These are phyloP conservation scores for Arthrobotrys musiformis DNA, from an alignment of 2,329 filamentous ascomycete species.

Conservation along the genomic window DNA sequence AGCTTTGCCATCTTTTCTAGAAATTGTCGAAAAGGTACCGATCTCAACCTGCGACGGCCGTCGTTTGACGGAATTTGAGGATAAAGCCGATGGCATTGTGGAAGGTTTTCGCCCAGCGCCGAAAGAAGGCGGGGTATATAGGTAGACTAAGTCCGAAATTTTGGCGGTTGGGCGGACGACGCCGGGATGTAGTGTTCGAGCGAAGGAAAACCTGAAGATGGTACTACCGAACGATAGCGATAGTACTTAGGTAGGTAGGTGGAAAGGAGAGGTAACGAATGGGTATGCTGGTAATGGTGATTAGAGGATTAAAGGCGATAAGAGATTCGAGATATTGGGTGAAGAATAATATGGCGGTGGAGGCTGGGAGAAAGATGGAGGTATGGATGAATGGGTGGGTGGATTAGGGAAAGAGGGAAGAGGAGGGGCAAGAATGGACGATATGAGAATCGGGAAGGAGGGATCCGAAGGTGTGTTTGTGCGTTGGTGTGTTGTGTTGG, in stretches of 20 bases:
- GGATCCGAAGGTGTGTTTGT: conserved; percentile 11
- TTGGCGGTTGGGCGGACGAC: conserved; percentile 32
- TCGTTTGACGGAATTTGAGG: conserved; percentile 17
- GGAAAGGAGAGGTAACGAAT: conserved; percentile 1
- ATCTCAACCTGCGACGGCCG: conserved; percentile 51
- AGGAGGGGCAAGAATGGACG: conserved; percentile 11
- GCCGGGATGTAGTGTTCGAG: conserved; percentile 9
- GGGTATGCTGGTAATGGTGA: conserved; percentile 17
- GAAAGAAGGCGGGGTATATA: conserved; percentile 55
- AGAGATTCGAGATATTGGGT: not conserved
- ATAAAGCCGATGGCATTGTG: conserved; percentile 45
- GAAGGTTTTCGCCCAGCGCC: conserved; percentile 43
- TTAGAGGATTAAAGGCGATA: conserved; percentile 2
- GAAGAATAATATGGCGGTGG: conserved; percentile 14
- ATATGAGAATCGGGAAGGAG: conserved; percentile 24
- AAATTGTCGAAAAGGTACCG: conserved; percentile 53
- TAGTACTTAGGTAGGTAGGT: not conserved
- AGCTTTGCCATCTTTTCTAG: conserved; percentile 33
- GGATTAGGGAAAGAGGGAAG: conserved; percentile 1
- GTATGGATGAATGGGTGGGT: conserved; percentile 3
- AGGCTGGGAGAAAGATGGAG: conserved; percentile 21
- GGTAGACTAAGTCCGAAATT: conserved; percentile 44
- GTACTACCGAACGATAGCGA: conserved; percentile 1
- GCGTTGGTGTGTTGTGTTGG: conserved; percentile 22
- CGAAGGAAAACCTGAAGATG: conserved; percentile 30